phyloP scores from a whole-genome alignment of 163 green algal genomes.

The Dunaliella salina region DNA sequence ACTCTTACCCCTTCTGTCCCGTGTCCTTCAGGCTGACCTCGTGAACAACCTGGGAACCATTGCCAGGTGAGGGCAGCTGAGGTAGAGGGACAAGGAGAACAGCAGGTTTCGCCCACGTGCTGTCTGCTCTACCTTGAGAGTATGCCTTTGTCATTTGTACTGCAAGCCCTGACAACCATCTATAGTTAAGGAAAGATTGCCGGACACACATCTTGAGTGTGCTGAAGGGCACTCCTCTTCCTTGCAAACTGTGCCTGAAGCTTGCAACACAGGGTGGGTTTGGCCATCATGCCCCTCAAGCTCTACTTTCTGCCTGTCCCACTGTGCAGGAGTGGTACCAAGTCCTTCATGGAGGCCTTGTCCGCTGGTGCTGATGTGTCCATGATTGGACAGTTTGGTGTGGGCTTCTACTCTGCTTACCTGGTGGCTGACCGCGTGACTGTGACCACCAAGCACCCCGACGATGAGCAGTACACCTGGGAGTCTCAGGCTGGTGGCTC shows the following conservation, averaged over 20 bases:
- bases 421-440: constrained; percentile 95
- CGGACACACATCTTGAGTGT: neutral
- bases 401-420: constrained; percentile 99
- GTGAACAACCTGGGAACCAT: constrained; percentile 40
- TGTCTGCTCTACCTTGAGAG: too few species aligned
- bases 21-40: constrained; percentile 18
- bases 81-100: too few species aligned
- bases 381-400: constrained; percentile 99
- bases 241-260: neutral
- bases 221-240: neutral
- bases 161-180: too few species aligned
- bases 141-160: too few species aligned
- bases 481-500: constrained; percentile 89
- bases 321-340: constrained; percentile 69
- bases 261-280: neutral
- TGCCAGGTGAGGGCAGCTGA: constrained; percentile 39
- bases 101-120: too few species aligned
- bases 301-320: neutral
- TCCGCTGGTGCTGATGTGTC: constrained; percentile 89
- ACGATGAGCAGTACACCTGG: constrained; percentile 97
- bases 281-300: too few species aligned
- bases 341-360: constrained; percentile 98
- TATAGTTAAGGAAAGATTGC: too few species aligned
- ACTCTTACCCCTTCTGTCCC: too few species aligned
- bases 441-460: constrained; percentile 94